A percentile compares a stretch with the other conserved stretches of the same genome.
phyloP scores from a whole-genome alignment of 805 yeast species.

The Pichia phayaonensis region DNA sequence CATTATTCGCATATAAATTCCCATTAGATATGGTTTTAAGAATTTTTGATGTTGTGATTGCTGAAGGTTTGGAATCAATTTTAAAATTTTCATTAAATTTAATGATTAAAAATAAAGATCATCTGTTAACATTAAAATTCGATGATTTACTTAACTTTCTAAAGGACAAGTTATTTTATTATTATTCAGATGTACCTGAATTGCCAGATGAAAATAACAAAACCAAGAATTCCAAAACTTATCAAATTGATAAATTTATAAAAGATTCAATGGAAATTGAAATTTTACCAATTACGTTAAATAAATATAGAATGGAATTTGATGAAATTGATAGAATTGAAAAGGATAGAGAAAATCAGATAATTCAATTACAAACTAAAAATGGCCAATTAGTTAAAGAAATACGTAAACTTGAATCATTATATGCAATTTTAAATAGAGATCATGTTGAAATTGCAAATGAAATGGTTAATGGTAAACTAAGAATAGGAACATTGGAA shows the following conservation, averaged over 20 bases:
- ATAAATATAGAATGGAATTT: conserved; percentile 67
- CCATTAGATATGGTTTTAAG: conserved; percentile 84
- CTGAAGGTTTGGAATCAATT: conserved; percentile 86
- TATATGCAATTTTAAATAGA: conserved; percentile 58
- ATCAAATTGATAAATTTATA: conserved; percentile 68
- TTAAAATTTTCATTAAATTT: conserved; percentile 78
- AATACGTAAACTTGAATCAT: conserved; percentile 63
- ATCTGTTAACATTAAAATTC: conserved; percentile 55
- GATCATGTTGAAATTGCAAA: conserved; percentile 87
- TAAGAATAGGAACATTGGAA: conserved; percentile 62
- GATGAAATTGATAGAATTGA: conserved; percentile 65
- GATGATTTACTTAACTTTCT: conserved; percentile 71
- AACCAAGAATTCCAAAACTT: conserved; percentile 27
- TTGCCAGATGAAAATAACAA: conserved; percentile 11
- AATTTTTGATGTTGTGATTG: conserved; percentile 78
- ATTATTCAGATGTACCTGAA: conserved; percentile 33
- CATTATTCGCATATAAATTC: conserved; percentile 90
- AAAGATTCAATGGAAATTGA: conserved; percentile 68
- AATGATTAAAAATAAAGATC: conserved; percentile 59
- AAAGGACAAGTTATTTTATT: conserved; percentile 71
- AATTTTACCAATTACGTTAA: conserved; percentile 64
- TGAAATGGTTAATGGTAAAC: conserved; percentile 74
- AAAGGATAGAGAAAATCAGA: conserved; percentile 53
- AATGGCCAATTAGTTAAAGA: conserved; percentile 71
- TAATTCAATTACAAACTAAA: conserved; percentile 48